phyloP scores from a whole-genome alignment of 2,329 filamentous ascomycete species.

The Chaetomiaceae sp. region DNA sequence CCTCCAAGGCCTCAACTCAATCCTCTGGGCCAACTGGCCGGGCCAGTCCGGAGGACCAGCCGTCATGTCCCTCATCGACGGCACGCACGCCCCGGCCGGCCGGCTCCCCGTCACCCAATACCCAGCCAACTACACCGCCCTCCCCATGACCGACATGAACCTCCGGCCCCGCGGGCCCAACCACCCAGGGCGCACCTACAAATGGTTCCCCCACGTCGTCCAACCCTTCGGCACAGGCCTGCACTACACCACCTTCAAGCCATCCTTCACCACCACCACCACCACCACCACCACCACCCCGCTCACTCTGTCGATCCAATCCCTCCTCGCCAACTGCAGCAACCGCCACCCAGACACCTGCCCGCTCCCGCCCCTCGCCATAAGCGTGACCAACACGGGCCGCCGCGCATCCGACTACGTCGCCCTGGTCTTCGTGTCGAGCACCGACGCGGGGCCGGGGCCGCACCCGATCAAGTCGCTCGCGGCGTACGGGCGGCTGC shows the following conservation, averaged over 20 bases:
- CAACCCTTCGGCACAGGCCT: slow-evolving; percentile 51
- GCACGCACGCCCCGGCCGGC: slow-evolving; percentile 47
- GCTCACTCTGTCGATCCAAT: slow-evolving; percentile 32
- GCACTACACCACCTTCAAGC: slow-evolving; percentile 49
- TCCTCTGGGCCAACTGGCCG: slow-evolving; percentile 56
- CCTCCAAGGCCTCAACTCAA: slow-evolving; percentile 40
- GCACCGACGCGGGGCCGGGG: slow-evolving; percentile 39
- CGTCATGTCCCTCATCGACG: slow-evolving; percentile 49
- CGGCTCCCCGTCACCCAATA: slow-evolving; percentile 54
- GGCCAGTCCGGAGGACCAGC: slow-evolving; percentile 56
- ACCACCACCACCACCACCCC: slow-evolving; percentile 2
- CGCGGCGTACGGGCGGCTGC: slow-evolving; percentile 44
- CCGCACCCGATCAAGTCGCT: slow-evolving; percentile 50
- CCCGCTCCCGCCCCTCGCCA: slow-evolving; percentile 37
- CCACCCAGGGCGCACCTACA: slow-evolving; percentile 40
- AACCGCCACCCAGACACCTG: slow-evolving; percentile 40
- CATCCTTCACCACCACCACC: slow-evolving; percentile 17
- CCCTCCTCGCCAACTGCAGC: slow-evolving; percentile 32
- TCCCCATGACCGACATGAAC: slow-evolving; percentile 53
- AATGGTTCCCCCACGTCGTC: slow-evolving; percentile 49
- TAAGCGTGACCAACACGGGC: slow-evolving; percentile 45
- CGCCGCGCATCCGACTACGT: slow-evolving; percentile 47
- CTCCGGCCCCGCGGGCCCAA: slow-evolving; percentile 39
- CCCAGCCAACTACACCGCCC: slow-evolving; percentile 45
- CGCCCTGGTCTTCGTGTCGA: slow-evolving; percentile 44